phyloP scores from a whole-genome alignment of 192 early-diverging fungal genomes.

The Gryganskiella cystojenkinii region DNA sequence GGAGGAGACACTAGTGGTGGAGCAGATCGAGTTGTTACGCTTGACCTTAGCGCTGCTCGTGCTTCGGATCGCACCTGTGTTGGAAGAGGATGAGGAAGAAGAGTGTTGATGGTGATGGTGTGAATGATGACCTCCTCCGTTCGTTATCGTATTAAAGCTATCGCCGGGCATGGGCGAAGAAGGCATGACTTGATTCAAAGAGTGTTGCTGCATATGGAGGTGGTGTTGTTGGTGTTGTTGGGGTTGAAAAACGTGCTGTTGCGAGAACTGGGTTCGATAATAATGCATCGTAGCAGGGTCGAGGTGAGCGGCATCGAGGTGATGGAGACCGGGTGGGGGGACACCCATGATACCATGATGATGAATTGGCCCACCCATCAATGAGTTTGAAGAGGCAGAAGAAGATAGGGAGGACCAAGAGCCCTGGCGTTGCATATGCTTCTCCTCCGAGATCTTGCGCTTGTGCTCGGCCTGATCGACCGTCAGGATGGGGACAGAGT shows the following conservation, averaged over 20 bases:
- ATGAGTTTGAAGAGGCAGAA: slow-evolving; percentile 4
- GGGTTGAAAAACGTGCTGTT: slow-evolving; percentile 31
- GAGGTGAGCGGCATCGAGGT: slow-evolving; percentile 33
- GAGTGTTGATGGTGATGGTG: slow-evolving; percentile 10
- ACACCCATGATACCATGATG: slow-evolving; percentile 9
- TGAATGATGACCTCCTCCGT: not conserved
- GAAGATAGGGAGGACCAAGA: slow-evolving; percentile 45
- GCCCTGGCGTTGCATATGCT: slow-evolving; percentile 47
- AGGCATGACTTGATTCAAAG: slow-evolving; percentile 36
- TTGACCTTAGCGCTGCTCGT: slow-evolving; percentile 42
- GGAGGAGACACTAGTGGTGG: slow-evolving; percentile 52
- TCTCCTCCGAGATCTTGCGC: slow-evolving; percentile 46
- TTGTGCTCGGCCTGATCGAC: slow-evolving; percentile 50
- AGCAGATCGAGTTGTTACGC: slow-evolving; percentile 58
- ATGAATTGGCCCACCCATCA: slow-evolving; percentile 16
- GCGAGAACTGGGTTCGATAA: slow-evolving; percentile 48
- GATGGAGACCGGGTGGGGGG: slow-evolving; percentile 39
- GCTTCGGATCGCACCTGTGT: slow-evolving; percentile 36
- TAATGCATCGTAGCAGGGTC: slow-evolving; percentile 53
- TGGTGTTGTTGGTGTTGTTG: slow-evolving; percentile 33
- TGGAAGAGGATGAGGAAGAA: slow-evolving; percentile 13
- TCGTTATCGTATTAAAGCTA: slow-evolving; percentile 37
- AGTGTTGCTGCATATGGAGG: slow-evolving; percentile 26
- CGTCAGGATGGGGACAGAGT: slow-evolving; percentile 46
- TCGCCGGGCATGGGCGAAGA: slow-evolving; percentile 50